phyloP scores from a whole-genome alignment of 768 basidiomycete genomes.

The Auriscalpium orientale region DNA sequence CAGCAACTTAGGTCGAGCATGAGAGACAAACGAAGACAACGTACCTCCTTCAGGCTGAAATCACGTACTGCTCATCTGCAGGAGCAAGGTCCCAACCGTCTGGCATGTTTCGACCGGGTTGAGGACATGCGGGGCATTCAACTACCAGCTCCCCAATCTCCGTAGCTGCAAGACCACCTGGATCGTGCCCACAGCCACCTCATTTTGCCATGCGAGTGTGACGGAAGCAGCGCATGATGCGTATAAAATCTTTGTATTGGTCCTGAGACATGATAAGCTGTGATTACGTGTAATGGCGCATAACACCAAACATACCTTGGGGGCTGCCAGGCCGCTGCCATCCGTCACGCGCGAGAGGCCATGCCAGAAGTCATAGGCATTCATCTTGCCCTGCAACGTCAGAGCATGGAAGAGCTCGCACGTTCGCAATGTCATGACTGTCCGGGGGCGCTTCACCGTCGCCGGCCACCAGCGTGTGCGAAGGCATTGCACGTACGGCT shows the following conservation, averaged over 20 bases:
- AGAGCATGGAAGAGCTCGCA: not conserved
- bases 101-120: constrained; percentile 15
- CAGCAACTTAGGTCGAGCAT: not conserved
- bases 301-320: constrained; percentile 4
- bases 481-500: not conserved
- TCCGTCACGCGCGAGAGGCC: not conserved
- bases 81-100: constrained; percentile 11
- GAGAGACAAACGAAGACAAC: constrained; percentile 17
- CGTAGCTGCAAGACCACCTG: constrained; percentile 7
- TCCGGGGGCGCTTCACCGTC: not conserved
- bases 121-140: constrained; percentile 20
- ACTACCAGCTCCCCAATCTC: constrained; percentile 11
- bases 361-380: not conserved
- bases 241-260: constrained; percentile 3
- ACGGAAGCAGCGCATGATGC: constrained; percentile 12
- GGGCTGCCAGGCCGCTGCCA: not conserved
- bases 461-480: not conserved
- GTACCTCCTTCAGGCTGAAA: constrained; percentile 1
- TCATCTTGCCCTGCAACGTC: not conserved
- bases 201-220: constrained; percentile 18
- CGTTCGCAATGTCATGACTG: not conserved
- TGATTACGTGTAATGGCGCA: no score
- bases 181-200: constrained; percentile 14
- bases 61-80: constrained; percentile 10
- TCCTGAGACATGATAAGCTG: no score